Base-by-base conservation (phyloP, 345 rosid species). In the Abelmoschus esculentus region DNA sequence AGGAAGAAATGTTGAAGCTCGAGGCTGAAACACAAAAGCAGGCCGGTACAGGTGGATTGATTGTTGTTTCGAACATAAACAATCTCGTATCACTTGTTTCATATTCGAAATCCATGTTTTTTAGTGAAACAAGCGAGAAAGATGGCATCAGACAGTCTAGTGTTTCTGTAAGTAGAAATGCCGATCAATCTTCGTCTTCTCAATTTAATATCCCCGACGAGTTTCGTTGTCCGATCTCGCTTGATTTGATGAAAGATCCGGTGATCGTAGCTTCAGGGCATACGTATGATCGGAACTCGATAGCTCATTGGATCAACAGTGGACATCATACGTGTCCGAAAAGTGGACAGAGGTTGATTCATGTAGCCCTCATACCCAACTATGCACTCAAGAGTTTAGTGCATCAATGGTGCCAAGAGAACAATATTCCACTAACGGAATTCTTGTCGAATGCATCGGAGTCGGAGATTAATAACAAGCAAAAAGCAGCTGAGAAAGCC, bases 241-340 rank as follows among this genome's bases (percentile, higher is more conserved):
- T 88, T 2, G 90, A 88, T 67, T 44, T 88, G 80, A 84, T 88
- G 87, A 86, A 74, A 59, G 90, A 88, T 66, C 93, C 90, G 0
- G 93, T 88, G 69, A 84, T 84, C 13, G 84, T 88, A 31, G 80
- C 87, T 2, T 88, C 93, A 0, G 90, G 93, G 42, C 93, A 88
- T 72, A 85, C 91, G 0, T 89, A 81, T 42, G 88, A 89, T 66
- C 81, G 88, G 19, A 81, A 57, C 67, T 89, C 91, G 6, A 89
- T 89, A 57, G 78, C 88, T 5, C 83, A 80, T 36, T 89, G 95
- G 95, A 83, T 89, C 71, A 82, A 86, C 63, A 78, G 88, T 0
- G 91, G 95, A 44, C 91, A 86, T 80, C 85, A 82, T 26, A 82
- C 87, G 0, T 89, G 95, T 79, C 95, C 89, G 0, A 89, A 81